phyloP scores from a whole-genome alignment of 75 land plant genomes.

The Larix kaempferi region DNA sequence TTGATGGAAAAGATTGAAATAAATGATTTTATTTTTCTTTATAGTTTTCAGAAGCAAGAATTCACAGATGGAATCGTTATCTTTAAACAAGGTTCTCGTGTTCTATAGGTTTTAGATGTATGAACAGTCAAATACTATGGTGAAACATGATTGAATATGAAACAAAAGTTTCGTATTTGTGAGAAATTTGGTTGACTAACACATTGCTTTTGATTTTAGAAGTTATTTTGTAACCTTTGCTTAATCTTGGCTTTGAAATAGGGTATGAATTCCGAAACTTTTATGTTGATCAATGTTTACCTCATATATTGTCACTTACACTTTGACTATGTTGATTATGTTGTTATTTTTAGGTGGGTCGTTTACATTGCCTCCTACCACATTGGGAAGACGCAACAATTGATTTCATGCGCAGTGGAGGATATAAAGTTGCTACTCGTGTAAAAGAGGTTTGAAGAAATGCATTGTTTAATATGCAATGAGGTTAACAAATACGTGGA shows the following conservation, averaged over 20 bases:
- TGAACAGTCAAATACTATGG: neutral
- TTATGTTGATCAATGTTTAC: neutral
- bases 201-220: neutral
- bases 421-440: slow-evolving; percentile 65
- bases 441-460: slow-evolving; percentile 54
- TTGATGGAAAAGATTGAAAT: neutral
- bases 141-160: neutral
- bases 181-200: slow-evolving; percentile 2
- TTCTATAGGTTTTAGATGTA: neutral
- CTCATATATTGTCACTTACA: neutral
- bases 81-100: neutral
- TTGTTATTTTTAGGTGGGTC: slow-evolving; percentile 58
- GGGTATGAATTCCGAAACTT: neutral
- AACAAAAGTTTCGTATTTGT: neutral
- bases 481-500: neutral
- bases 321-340: neutral
- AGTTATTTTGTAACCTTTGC: neutral
- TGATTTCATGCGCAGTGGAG: slow-evolving; percentile 93
- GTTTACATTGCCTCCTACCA: slow-evolving; percentile 77
- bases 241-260: neutral
- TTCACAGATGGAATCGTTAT: neutral
- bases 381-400: slow-evolving; percentile 95
- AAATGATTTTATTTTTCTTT: too few species aligned
- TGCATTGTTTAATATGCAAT: neutral
- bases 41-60: neutral